Percentiles rank a stretch among this genome's conserved stretches.
Conservation (phyloP, 352 stramenopile species). For the Globisporangium echinulatum region DNA sequence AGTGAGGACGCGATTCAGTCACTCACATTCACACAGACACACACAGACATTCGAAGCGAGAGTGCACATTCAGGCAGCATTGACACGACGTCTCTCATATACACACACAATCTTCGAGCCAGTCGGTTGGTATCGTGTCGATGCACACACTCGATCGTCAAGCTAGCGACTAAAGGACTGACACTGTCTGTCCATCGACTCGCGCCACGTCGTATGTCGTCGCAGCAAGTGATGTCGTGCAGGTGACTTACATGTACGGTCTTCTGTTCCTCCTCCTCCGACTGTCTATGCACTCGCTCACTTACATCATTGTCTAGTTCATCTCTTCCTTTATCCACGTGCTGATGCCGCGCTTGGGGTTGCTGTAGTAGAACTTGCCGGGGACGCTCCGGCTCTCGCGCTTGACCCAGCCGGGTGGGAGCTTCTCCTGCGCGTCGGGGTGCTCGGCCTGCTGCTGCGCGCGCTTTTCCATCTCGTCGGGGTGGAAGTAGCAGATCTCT, state of each 20-base stretch:
- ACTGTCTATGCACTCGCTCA: neutral
- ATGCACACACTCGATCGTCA: no score
- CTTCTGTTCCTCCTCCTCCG: neutral
- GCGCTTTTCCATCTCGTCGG: constrained; percentile 85
- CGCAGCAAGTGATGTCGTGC: no score
- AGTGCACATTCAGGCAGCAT: no score
- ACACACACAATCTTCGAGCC: no score
- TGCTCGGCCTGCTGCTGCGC: constrained; percentile 69
- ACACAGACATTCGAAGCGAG: no score
- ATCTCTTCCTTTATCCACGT: constrained; percentile 88
- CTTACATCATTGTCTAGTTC: constrained; percentile 28
- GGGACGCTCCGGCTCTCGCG: constrained; percentile 79
- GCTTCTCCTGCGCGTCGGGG: constrained; percentile 60
- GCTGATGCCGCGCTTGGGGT: constrained; percentile 85
- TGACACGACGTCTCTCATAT: no score
- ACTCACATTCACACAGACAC: no score
- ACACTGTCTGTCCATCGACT: no score
- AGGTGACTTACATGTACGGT: neutral
- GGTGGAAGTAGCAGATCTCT: constrained; percentile 86
- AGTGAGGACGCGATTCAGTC: no score
- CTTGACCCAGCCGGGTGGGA: constrained; percentile 81
- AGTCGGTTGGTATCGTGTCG: no score
- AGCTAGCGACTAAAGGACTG: no score
- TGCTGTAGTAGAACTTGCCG: constrained; percentile 88
- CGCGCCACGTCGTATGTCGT: no score